A percentile compares a stretch with the other conserved stretches of the same genome.
phyloP scores from a whole-genome alignment of 139 green algal species.

The Chlorella sp. region DNA sequence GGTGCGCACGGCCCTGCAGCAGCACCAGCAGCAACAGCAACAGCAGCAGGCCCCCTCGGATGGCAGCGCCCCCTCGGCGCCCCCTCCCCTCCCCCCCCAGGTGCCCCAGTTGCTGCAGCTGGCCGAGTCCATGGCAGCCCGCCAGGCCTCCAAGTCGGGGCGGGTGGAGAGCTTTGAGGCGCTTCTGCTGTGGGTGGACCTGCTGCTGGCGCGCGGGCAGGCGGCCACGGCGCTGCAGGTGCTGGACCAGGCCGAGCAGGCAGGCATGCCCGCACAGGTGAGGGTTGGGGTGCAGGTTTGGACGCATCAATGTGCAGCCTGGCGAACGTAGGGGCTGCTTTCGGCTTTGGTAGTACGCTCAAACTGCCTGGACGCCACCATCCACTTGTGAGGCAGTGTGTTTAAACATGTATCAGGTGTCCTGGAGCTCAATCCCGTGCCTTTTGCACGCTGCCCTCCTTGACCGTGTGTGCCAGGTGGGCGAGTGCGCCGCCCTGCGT shows the following conservation, averaged over 20 bases:
- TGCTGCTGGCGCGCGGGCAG: constrained; percentile 36
- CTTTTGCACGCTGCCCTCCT: too few relatives aligned
- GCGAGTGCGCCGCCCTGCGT: constrained; percentile 37
- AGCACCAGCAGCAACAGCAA: constrained; percentile 4
- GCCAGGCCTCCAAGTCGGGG: constrained; percentile 21
- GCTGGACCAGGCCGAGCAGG: not conserved
- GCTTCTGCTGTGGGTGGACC: constrained; percentile 55
- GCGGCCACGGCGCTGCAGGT: not conserved
- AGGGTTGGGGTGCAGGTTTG: too few relatives aligned
- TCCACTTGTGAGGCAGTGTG: too few relatives aligned
- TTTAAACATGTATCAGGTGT: too few relatives aligned
- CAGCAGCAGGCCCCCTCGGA: constrained; percentile 5
- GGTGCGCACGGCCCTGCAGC: not conserved
- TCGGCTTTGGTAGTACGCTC: too few relatives aligned
- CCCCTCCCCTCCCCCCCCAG: too few relatives aligned
- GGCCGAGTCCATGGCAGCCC: constrained; percentile 51
- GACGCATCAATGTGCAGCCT: too few relatives aligned
- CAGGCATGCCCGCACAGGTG: too few relatives aligned
- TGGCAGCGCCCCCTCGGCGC: too few relatives aligned
- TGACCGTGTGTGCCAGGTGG: not conserved
- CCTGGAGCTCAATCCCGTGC: too few relatives aligned
- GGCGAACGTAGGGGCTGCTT: too few relatives aligned
- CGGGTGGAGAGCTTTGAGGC: constrained; percentile 44
- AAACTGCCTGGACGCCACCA: too few relatives aligned
- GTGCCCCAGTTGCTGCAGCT: constrained; percentile 49